Base-by-base conservation (phyloP, 2,329 filamentous ascomycete species). In the Metarhizium brunneum region DNA sequence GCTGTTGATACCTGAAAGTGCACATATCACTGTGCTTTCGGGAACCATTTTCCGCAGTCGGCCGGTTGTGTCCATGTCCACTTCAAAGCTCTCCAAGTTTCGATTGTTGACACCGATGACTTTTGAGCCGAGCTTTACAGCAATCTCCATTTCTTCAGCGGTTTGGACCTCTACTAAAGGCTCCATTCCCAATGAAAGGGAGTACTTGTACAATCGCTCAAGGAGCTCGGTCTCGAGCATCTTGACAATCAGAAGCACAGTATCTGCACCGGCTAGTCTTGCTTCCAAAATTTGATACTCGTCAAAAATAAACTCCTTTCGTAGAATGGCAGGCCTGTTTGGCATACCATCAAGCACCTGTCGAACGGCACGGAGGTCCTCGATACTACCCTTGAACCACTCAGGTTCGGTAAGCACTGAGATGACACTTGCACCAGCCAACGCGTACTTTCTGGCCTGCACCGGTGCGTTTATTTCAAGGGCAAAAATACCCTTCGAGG, bases 331-430 rank as follows among this genome's bases (percentile, higher is more conserved):
- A 2, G 94, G 95, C 53, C 94, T 82, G 68, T 96, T 95, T 1
- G 90, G 86, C 86, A 99, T 91, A 13, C 88, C 87, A 63, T 91
- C 84, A n/a, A 99, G 76, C 51, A 89, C 91, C 70, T 92, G 88
- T 48, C 94, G 84, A 35, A 97, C 94, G 38, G 87, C 84, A 58
- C 88, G 84, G 54, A 99, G 75, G 68, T 99, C 94, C 57, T 99
- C 92, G 58, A 99, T 92, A 71, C 88, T 95, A 50, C 94, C 94
- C 74, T 96, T 97, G 78, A 99, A 99, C 94, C 94, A 99, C 67
- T 97, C 88, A 0, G 95, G 94, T 72, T 99, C 94, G 0, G 94
- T 99, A 50, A 99, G 81, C n/a, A 99, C 94, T 1, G 94, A 97
- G 62, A 99, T 99, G 43, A 95, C 90, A 68, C 92, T 97, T 50